Percentiles rank a stretch among this genome's conserved stretches.
Conservation (phyloP, 2,329 filamentous ascomycete species). For the Ascochyta lentis region DNA sequence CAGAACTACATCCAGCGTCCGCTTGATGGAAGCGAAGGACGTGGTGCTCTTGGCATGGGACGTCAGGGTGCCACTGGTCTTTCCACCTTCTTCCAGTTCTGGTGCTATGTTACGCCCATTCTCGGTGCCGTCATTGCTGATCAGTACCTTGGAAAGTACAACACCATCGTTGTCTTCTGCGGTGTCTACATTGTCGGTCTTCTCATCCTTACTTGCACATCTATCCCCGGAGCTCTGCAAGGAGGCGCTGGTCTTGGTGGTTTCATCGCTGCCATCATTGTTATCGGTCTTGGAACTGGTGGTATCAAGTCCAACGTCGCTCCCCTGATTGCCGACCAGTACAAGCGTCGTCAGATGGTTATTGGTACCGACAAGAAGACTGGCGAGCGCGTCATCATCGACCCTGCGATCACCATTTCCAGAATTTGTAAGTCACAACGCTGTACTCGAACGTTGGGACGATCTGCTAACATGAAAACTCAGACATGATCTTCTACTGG, state of each 20-base stretch:
- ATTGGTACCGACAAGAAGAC: conserved; percentile 51
- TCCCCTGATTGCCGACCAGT: conserved; percentile 59
- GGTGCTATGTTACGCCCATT: conserved; percentile 53
- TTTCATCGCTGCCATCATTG: conserved; percentile 66
- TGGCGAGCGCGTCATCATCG: conserved; percentile 56
- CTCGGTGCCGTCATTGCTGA: conserved; percentile 66
- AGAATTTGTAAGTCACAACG: conserved; percentile 44
- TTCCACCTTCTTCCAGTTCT: conserved; percentile 55
- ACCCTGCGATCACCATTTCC: conserved; percentile 56
- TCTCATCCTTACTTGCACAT: conserved; percentile 69
- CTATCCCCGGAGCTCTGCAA: conserved; percentile 69
- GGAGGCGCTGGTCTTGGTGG: conserved; percentile 67
- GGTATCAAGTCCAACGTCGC: conserved; percentile 83
- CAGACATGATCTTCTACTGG: conserved; percentile 69
- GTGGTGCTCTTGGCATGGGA: conserved; percentile 52
- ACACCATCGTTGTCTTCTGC: conserved; percentile 72
- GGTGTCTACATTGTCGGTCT: conserved; percentile 71
- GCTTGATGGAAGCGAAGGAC: conserved; percentile 46
- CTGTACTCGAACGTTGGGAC: too few relatives aligned
- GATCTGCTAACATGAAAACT: too few relatives aligned
- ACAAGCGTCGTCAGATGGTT: conserved; percentile 51
- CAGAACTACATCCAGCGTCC: conserved; percentile 58
- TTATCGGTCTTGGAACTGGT: conserved; percentile 76
- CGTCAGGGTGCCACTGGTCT: conserved; percentile 56
- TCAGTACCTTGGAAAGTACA: conserved; percentile 73